phyloP scores from a whole-genome alignment of 768 basidiomycete species.

The Jaapia argillacea region DNA sequence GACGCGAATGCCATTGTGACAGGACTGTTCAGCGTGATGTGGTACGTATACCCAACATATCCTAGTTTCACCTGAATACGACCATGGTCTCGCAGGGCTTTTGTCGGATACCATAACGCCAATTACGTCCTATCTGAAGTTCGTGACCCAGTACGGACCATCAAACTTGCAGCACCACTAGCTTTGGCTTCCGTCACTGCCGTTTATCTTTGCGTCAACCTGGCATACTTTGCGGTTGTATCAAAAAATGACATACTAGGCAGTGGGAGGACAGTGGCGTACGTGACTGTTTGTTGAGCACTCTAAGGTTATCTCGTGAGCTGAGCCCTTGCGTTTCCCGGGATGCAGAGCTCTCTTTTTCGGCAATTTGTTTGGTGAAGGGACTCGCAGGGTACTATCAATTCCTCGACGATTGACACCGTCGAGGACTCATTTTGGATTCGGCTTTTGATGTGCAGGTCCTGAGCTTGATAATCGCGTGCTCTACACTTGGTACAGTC shows the following conservation, averaged over 20 bases:
- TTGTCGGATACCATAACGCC: slow-evolving; percentile 63
- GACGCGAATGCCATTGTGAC: slow-evolving; percentile 51
- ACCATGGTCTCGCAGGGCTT: slow-evolving; percentile 37
- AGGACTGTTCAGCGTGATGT: slow-evolving; percentile 62
- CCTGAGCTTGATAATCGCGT: slow-evolving; percentile 49
- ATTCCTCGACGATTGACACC: too few species aligned
- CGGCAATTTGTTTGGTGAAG: slow-evolving; percentile 56
- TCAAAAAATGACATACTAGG: slow-evolving; percentile 57
- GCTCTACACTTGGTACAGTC: slow-evolving; percentile 58
- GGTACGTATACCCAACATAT: slow-evolving; percentile 27
- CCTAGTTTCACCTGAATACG: neutral
- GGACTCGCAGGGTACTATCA: slow-evolving; percentile 52
- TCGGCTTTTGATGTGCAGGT: slow-evolving; percentile 22
- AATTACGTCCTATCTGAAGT: slow-evolving; percentile 70
- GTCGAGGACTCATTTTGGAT: slow-evolving; percentile 15
- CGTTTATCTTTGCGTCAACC: slow-evolving; percentile 54
- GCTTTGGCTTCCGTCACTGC: slow-evolving; percentile 50
- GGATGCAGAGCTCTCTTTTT: slow-evolving; percentile 66
- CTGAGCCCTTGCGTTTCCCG: neutral
- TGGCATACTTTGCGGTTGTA: slow-evolving; percentile 70
- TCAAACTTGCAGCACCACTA: slow-evolving; percentile 60
- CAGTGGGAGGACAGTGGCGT: slow-evolving; percentile 65
- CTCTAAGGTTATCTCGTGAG: neutral
- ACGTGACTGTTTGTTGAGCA: slow-evolving; percentile 12
- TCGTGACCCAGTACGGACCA: slow-evolving; percentile 56